These are phyloP conservation scores for Solanum sitiens DNA, from an alignment of 257 asterid genomes.

Conservation along the genomic window DNA sequence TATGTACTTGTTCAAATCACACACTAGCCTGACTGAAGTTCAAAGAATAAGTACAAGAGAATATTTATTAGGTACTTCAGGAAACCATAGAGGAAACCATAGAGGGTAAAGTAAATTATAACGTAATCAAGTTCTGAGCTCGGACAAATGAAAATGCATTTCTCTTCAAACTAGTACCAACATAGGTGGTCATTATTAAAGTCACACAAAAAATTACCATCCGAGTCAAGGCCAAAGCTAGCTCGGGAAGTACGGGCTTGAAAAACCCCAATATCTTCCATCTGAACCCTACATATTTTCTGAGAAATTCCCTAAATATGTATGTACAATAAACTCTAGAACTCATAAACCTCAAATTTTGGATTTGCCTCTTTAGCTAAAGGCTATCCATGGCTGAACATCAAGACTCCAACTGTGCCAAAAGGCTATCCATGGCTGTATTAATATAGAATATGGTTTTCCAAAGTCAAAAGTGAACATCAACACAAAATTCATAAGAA, in stretches of 20 bases:
- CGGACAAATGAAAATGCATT: background rate
- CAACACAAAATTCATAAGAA: background rate
- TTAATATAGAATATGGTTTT: background rate
- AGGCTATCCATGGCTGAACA: background rate
- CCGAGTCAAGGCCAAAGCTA: background rate
- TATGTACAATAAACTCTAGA: background rate
- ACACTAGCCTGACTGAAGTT: background rate
- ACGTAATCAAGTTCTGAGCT: background rate
- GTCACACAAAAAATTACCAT: background rate
- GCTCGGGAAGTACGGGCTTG: background rate
- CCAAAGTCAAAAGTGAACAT: background rate
- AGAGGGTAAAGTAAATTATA: background rate
- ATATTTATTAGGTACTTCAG: background rate
- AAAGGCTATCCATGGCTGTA: background rate
- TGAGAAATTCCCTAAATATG: background rate
- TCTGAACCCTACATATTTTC: background rate
- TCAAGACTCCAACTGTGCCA: background rate
- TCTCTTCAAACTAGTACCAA: background rate
- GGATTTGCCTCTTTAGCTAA: background rate
- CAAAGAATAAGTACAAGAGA: background rate
- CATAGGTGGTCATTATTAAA: background rate
- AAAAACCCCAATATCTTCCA: background rate
- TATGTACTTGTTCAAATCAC: background rate
- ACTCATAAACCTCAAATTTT: background rate
- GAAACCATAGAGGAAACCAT: background rate